Percentiles rank a stretch among this genome's conserved stretches.
Evolutionary conservation across 208 protist genomes (phyloP).

Genomic region (Vickermania ingenoplastis): DNA sequence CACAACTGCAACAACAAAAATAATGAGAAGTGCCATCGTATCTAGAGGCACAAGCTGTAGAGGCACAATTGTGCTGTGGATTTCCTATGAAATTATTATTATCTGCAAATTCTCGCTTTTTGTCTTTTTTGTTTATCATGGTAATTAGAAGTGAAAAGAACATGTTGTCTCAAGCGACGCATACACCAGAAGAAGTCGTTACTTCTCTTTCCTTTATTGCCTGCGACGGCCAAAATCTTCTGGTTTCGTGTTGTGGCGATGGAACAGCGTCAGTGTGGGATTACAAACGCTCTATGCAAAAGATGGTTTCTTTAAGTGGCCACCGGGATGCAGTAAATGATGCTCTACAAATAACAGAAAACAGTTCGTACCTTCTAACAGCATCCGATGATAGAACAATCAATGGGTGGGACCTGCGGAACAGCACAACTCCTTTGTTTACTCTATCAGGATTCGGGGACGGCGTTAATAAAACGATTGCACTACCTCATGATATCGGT

Average conservation of each 20-base stretch:
- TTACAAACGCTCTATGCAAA: slow-evolving; percentile 9
- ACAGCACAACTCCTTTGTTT: slow-evolving; percentile 22
- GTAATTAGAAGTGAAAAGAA: too few relatives aligned
- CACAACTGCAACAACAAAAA: too few relatives aligned
- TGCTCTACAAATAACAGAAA: slow-evolving; percentile 40
- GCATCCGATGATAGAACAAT: slow-evolving; percentile 73
- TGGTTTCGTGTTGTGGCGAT: slow-evolving; percentile 79
- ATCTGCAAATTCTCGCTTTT: too few relatives aligned
- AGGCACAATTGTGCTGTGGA: too few relatives aligned
- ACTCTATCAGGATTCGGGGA: slow-evolving; percentile 50
- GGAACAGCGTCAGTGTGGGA: slow-evolving; percentile 80
- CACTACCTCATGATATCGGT: slow-evolving; percentile 15
- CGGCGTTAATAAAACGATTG: slow-evolving; percentile 76
- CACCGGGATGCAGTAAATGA: slow-evolving; percentile 71
- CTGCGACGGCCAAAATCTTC: slow-evolving; percentile 23
- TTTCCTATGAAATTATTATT: too few relatives aligned
- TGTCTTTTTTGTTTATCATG: too few relatives aligned
- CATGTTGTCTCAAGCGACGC: background rate
- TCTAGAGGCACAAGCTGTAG: too few relatives aligned
- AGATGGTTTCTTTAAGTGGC: slow-evolving; percentile 16
- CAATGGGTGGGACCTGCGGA: slow-evolving; percentile 58
- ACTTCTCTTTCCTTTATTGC: slow-evolving; percentile 67
- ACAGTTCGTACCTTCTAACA: slow-evolving; percentile 35
- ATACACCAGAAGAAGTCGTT: slow-evolving; percentile 34
- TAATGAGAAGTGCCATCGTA: too few relatives aligned